These are phyloP conservation scores for Apiospora arundinis DNA, from an alignment of 2,329 filamentous ascomycete species.

Conservation along the genomic window DNA sequence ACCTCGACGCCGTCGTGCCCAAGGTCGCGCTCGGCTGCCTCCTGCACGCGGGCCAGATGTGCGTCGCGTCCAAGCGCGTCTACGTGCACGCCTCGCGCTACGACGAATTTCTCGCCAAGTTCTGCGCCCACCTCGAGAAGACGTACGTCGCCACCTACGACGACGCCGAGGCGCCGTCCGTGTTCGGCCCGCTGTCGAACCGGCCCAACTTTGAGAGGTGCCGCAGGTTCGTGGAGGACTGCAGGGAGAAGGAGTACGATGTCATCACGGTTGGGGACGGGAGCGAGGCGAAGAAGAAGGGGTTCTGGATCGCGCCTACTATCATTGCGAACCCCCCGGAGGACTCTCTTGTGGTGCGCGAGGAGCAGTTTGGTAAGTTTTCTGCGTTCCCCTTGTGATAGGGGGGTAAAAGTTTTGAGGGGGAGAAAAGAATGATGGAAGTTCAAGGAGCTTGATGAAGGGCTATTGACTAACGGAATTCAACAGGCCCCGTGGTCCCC, in stretches of 20 bases:
- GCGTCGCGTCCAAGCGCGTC: slow-evolving; percentile 62
- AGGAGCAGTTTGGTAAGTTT: slow-evolving; percentile 63
- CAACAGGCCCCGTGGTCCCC: slow-evolving; percentile 64
- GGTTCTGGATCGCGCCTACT: slow-evolving; percentile 65
- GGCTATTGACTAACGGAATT: not conserved
- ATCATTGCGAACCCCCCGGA: slow-evolving; percentile 65
- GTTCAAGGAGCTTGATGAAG: not conserved
- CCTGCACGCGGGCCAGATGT: slow-evolving; percentile 61
- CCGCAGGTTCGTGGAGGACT: slow-evolving; percentile 61
- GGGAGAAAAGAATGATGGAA: not conserved
- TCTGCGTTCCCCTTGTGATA: too few relatives aligned
- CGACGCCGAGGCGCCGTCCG: slow-evolving; percentile 37
- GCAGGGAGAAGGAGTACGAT: slow-evolving; percentile 58
- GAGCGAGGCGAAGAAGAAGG: slow-evolving; percentile 42
- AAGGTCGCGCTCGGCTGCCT: slow-evolving; percentile 53
- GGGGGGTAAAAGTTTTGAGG: not conserved
- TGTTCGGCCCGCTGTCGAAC: slow-evolving; percentile 69
- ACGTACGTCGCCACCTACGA: slow-evolving; percentile 40
- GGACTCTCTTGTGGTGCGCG: slow-evolving; percentile 59
- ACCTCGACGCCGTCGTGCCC: slow-evolving; percentile 43
- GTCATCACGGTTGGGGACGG: slow-evolving; percentile 45
- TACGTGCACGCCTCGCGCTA: slow-evolving; percentile 68
- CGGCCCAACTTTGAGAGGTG: slow-evolving; percentile 68
- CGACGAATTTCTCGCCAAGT: slow-evolving; percentile 53
- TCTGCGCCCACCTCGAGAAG: not conserved